Evolutionary conservation across 768 basidiomycete genomes (phyloP).

Genomic region (Lactarius sp.): DNA sequence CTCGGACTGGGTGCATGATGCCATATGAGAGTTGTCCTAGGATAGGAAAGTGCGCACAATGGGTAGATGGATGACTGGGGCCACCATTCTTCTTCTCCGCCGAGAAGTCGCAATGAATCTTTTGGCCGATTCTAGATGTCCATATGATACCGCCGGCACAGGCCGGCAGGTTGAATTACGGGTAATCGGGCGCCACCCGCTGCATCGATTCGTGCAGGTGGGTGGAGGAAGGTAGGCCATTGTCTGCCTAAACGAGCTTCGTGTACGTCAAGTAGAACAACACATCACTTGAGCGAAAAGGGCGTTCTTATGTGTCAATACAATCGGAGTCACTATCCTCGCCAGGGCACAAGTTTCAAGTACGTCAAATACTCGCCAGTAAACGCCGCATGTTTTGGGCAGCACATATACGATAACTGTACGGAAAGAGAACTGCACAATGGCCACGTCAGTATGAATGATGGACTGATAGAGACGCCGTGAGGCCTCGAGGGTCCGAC

Average conservation of each 20-base stretch:
- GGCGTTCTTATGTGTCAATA: conserved; percentile 11
- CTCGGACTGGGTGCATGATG: not conserved
- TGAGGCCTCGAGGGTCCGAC: no score
- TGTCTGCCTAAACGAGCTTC: not conserved
- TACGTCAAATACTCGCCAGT: conserved; percentile 2
- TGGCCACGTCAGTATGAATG: not conserved
- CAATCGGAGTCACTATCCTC: not conserved
- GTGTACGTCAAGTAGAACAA: conserved; percentile 5
- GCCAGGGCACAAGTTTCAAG: not conserved
- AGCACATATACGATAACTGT: not conserved
- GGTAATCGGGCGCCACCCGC: conserved; percentile 1
- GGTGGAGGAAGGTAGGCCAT: not conserved
- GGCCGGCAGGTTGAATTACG: not conserved
- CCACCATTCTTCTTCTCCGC: conserved; percentile 3
- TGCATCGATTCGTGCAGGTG: not conserved
- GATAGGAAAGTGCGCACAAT: not conserved
- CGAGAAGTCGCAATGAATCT: not conserved
- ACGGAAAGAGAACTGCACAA: not conserved
- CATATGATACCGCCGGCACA: not conserved
- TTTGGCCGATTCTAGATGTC: not conserved
- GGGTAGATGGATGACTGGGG: not conserved
- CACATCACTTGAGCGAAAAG: not conserved
- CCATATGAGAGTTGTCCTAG: not conserved
- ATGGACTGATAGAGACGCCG: not conserved
- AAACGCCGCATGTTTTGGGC: not conserved